A percentile compares a stretch with the other conserved stretches of the same genome.
phyloP scores from a whole-genome alignment of 352 stramenopile genomes.

The Thalassiosira ordinaria region DNA sequence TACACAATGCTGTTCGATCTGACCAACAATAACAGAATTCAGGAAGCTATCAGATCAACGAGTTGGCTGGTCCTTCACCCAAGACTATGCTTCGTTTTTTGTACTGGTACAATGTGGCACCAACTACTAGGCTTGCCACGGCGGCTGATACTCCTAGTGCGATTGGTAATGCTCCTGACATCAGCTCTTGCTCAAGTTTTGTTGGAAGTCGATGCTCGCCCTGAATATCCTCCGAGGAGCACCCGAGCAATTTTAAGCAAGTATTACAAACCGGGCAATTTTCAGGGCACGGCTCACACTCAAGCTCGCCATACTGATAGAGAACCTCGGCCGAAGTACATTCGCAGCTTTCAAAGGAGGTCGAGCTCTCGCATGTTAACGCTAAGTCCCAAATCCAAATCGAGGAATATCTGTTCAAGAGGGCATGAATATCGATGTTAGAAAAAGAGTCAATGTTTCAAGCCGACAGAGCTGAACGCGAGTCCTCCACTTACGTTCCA shows the following conservation, averaged over 20 bases:
- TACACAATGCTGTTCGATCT: too few species aligned
- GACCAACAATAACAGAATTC: too few species aligned
- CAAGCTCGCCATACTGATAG: constrained; percentile 33
- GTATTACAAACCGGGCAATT: constrained; percentile 65
- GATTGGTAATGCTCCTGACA: constrained; percentile 20
- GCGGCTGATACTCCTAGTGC: constrained; percentile 20
- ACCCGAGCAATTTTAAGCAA: constrained; percentile 61
- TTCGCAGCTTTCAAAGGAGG: constrained; percentile 47
- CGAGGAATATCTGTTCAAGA: constrained; percentile 63
- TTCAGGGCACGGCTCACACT: constrained; percentile 53
- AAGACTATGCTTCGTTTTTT: background rate
- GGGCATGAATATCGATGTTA: too few species aligned
- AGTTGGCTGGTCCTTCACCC: background rate
- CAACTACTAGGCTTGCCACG: constrained; percentile 2
- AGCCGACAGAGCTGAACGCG: too few species aligned
- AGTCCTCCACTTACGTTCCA: too few species aligned
- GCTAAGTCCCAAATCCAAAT: constrained; percentile 73
- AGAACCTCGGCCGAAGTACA: constrained; percentile 66
- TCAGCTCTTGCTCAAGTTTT: background rate
- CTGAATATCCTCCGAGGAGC: background rate
- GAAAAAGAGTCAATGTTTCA: too few species aligned
- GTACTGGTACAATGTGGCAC: constrained; percentile 1
- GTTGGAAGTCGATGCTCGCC: background rate
- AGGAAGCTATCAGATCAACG: constrained; percentile 4
- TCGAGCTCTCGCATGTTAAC: constrained; percentile 57